Conservation (phyloP, 331 rosid species). For the Telfairia occidentalis region DNA sequence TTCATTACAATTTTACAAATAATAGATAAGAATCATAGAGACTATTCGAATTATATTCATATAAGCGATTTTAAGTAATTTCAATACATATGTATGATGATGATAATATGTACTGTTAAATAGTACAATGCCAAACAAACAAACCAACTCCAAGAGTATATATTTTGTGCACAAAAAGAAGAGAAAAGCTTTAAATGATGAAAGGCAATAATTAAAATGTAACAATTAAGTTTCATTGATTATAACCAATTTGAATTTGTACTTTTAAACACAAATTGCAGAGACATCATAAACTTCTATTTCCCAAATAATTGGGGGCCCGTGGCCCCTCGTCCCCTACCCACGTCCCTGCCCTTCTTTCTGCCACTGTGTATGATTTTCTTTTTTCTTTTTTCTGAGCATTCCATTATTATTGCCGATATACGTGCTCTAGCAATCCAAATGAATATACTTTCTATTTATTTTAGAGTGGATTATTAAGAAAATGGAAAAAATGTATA, state of each 20-base stretch:
- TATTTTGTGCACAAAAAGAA: not conserved
- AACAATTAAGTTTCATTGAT: not conserved
- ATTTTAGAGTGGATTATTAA: no score
- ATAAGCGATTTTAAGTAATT: not conserved
- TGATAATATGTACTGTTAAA: no score
- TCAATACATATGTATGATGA: not conserved
- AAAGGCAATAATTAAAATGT: not conserved
- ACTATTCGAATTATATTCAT: no score
- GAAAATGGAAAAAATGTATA: no score
- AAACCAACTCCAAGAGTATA: not conserved
- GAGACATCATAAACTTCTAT: not conserved
- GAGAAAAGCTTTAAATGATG: not conserved
- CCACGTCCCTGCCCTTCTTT: slow-evolving; percentile 5
- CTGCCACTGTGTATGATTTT: not conserved
- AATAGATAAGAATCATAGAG: not conserved
- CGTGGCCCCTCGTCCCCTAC: not conserved
- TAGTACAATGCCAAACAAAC: not conserved
- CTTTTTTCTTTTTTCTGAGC: not conserved
- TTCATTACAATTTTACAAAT: no score
- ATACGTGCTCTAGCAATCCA: not conserved
- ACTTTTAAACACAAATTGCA: not conserved
- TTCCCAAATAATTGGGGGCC: slow-evolving; percentile 16
- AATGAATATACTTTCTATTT: not conserved
- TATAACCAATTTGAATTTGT: not conserved
- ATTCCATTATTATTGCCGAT: not conserved